Evolutionary conservation across 108 stramenopile genomes (phyloP), one percentile per base, ranked within the genome.

Genomic region (Cyclotella baltica): DNA sequence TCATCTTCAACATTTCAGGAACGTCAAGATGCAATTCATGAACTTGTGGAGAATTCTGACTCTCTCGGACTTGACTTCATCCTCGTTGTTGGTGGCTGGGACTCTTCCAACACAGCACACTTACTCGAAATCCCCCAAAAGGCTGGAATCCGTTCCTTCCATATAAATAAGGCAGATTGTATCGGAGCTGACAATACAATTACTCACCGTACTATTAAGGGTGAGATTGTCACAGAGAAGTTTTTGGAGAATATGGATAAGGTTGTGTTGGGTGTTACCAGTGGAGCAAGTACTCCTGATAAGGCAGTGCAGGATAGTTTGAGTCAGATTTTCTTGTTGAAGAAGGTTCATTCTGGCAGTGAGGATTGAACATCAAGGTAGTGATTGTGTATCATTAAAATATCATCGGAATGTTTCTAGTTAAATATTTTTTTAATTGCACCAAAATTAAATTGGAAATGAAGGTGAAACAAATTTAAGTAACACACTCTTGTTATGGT

Each of bases 51-150:
- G 36, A 92, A 92, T 47, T 68, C 85, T 10, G 72, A 85, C 20
- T 61, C 83, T 18, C 73, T 88, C 33, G 88, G 86, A 0, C 77
- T 98, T 23, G 98, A 97, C 83, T 96, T 98, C 76, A 98, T 98
- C 80, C 86, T 98, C 34, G 96, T 98, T 6, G 88, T 98, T 53
- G 98, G 98, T 29, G 98, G 98, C 36, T 98, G 94, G 89, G 98
- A 98, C 83, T 96, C 96, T n/a, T 93, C 94, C 72, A 98, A 98
- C 86, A 98, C 98, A 27, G 95, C 94, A 16, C 98, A 98, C 77
- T 86, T 98, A 57, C 80, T 96, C 35, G 98, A 98, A 78, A 98
- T 98, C 35, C 96, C 97, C 37, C 76, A 86, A 46, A 85, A 93
- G 58, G 87, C 87, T 30, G 90, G 91, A 30, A 82, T 96, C 27